These are phyloP conservation scores for Isoetes engelmannii DNA, from an alignment of 83 land plant genomes.

Conservation along the genomic window DNA sequence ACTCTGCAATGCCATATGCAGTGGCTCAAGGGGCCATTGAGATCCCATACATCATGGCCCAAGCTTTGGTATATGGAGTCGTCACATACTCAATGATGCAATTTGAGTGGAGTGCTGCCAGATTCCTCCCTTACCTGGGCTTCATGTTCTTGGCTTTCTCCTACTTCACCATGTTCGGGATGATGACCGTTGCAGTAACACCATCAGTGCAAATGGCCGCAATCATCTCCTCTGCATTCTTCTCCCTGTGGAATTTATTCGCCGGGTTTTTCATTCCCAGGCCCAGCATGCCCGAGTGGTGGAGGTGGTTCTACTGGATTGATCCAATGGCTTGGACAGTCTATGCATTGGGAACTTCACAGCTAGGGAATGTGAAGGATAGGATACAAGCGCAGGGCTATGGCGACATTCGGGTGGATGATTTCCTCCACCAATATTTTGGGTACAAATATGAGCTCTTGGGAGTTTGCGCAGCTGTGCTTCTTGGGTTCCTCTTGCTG, in stretches of 20 bases:
- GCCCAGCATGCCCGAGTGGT: conserved; percentile 4
- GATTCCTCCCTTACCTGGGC: conserved; percentile 5
- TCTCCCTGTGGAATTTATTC: conserved; percentile 6
- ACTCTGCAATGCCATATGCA: not conserved
- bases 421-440: not conserved
- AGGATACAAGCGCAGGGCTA: not conserved
- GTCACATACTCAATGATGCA: conserved; percentile 47
- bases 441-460: not conserved
- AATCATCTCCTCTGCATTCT: conserved; percentile 6
- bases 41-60: conserved; percentile 41
- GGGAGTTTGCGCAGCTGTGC: conserved; percentile 7
- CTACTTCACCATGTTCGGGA: conserved; percentile 9
- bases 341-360: not conserved
- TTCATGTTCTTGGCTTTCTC: conserved; percentile 6
- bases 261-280: conserved; percentile 3
- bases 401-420: not conserved
- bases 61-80: conserved; percentile 37
- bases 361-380: conserved; percentile 3
- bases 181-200: conserved; percentile 7
- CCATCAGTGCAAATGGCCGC: conserved; percentile 7
- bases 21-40: conserved; percentile 42
- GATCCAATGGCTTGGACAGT: not conserved
- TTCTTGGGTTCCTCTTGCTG: conserved; percentile 5
- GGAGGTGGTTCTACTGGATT: not conserved
- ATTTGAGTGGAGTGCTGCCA: conserved; percentile 33